phyloP scores from a whole-genome alignment of 2,329 filamentous ascomycete species.

The Helminthosporium solani region DNA sequence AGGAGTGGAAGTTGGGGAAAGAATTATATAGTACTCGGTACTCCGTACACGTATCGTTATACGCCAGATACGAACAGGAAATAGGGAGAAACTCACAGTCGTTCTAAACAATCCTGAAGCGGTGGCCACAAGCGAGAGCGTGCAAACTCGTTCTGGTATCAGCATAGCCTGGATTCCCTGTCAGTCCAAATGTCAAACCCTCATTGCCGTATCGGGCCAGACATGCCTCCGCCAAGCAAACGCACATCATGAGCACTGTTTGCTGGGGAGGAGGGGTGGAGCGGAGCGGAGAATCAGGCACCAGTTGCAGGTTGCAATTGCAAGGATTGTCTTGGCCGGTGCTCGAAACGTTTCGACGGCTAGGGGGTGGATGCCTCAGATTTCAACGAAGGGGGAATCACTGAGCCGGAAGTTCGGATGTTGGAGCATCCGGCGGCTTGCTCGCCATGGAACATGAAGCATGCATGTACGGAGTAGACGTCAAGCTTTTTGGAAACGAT shows the following conservation, averaged over 20 bases:
- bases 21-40: too few relatives aligned
- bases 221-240: too few relatives aligned
- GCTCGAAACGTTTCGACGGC: slow-evolving; percentile 18
- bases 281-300: neutral
- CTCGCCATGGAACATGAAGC: neutral
- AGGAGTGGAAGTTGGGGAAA: too few relatives aligned
- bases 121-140: slow-evolving; percentile 54
- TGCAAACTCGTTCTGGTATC: slow-evolving; percentile 51
- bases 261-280: neutral
- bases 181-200: slow-evolving; percentile 2
- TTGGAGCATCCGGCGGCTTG: slow-evolving; percentile 23
- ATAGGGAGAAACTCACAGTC: slow-evolving; percentile 24
- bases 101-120: slow-evolving; percentile 51
- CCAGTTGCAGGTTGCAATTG: neutral
- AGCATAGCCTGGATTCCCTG: slow-evolving; percentile 36
- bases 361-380: slow-evolving; percentile 9
- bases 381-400: slow-evolving; percentile 10
- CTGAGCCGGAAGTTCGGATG: slow-evolving; percentile 31
- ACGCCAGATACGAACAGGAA: too few relatives aligned
- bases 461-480: neutral
- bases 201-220: too few relatives aligned
- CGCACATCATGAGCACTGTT: too few relatives aligned
- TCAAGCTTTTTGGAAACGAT: too few relatives aligned
- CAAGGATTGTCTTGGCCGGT: slow-evolving; percentile 22
- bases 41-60: too few relatives aligned